Percentiles rank a stretch among this genome's conserved stretches.
These are phyloP conservation scores for Boletus patriciae DNA, from an alignment of 768 basidiomycete species.

Conservation along the genomic window DNA sequence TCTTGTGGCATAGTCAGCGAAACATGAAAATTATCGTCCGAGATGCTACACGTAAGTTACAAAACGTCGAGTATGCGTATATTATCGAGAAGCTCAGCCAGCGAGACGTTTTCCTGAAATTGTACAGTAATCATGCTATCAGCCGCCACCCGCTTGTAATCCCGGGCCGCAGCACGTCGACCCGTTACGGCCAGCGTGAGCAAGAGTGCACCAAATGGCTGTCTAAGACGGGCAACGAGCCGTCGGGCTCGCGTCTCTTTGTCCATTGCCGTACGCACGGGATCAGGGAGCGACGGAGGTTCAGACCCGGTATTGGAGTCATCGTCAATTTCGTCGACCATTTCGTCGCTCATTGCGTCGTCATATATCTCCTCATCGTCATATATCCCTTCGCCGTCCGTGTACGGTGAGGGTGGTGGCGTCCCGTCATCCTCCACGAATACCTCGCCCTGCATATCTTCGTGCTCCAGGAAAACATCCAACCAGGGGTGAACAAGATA, in stretches of 20 bases:
- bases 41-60: too few relatives aligned
- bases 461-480: background rate
- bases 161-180: background rate
- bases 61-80: too few relatives aligned
- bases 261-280: background rate
- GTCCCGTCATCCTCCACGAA: background rate
- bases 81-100: too few relatives aligned
- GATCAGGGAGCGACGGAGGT: background rate
- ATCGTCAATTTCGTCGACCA: background rate
- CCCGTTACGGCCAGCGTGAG: background rate
- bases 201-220: background rate
- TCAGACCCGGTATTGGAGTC: too few relatives aligned
- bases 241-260: background rate
- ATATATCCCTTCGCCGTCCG: background rate
- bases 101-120: too few relatives aligned
- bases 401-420: background rate
- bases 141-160: slow-evolving; percentile 3
- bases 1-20: too few relatives aligned
- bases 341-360: background rate
- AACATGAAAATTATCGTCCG: too few relatives aligned
- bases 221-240: background rate
- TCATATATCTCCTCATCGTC: too few relatives aligned
- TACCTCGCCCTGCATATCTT: background rate
- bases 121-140: background rate
- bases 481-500: slow-evolving; percentile 8